Conservation (phyloP, 805 yeast species). For the Yamadazyma phyllophila region DNA sequence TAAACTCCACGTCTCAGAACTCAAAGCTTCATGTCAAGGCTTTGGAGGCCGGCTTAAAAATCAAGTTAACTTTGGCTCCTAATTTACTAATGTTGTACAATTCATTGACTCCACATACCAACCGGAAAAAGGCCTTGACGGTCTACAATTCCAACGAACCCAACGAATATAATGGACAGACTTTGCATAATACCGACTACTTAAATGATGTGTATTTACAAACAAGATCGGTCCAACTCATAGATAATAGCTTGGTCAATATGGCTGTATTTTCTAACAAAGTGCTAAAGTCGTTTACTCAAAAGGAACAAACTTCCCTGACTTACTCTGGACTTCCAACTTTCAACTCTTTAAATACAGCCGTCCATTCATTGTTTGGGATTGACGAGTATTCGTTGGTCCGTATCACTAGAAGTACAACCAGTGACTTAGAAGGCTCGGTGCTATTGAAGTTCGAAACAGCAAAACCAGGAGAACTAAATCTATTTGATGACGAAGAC, state of each 20-base stretch:
- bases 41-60: constrained; percentile 50
- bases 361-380: constrained; percentile 43
- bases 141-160: constrained; percentile 10
- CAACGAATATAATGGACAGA: not conserved
- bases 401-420: constrained; percentile 55
- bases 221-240: constrained; percentile 32
- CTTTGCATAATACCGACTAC: constrained; percentile 7
- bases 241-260: constrained; percentile 39
- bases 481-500: constrained; percentile 50
- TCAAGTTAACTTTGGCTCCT: constrained; percentile 47
- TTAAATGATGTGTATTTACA: constrained; percentile 9
- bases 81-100: constrained; percentile 44
- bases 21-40: constrained; percentile 42
- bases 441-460: constrained; percentile 54
- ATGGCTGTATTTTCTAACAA: constrained; percentile 34
- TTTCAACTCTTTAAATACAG: constrained; percentile 45
- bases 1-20: constrained; percentile 3
- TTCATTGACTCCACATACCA: constrained; percentile 35
- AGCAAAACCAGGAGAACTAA: constrained; percentile 51
- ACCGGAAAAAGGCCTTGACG: constrained; percentile 19
- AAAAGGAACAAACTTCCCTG: constrained; percentile 3
- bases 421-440: constrained; percentile 50
- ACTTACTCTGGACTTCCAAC: constrained; percentile 15
- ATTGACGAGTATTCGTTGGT: constrained; percentile 43
- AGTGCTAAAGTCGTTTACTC: constrained; percentile 32